A percentile compares a stretch with the other conserved stretches of the same genome.
phyloP scores from a whole-genome alignment of 2,329 filamentous ascomycete species.

The Aspergillus tubingensis region DNA sequence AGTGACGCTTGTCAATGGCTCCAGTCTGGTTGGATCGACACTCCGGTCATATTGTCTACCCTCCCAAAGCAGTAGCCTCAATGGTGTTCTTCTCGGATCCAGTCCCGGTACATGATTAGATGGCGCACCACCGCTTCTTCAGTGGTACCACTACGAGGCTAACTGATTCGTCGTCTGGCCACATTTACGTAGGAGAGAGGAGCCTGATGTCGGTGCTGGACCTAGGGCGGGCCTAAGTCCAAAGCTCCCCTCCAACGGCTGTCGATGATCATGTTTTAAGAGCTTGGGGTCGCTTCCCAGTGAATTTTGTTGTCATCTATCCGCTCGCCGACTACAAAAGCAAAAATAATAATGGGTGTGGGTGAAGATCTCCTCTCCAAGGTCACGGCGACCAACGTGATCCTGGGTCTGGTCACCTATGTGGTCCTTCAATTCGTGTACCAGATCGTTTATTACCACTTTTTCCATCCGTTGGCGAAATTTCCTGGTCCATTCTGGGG shows the following conservation, averaged over 20 bases:
- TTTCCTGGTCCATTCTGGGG: constrained; percentile 51
- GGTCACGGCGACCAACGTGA: constrained; percentile 29
- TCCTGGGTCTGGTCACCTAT: constrained; percentile 28
- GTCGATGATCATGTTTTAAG: not conserved
- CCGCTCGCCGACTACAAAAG: constrained; percentile 10
- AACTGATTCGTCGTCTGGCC: not conserved
- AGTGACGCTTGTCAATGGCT: not conserved
- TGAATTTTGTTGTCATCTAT: not conserved
- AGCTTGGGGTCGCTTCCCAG: not conserved
- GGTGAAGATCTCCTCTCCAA: constrained; percentile 27
- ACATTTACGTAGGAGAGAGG: not conserved
- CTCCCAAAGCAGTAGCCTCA: not conserved
- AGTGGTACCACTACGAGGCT: not conserved
- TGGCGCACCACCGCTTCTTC: not conserved
- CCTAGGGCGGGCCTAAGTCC: not conserved
- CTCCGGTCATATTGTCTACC: not conserved
- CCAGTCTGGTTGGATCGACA: constrained; percentile 1
- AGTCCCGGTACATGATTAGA: not conserved
- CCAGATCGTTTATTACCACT: constrained; percentile 47
- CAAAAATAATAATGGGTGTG: constrained; percentile 27
- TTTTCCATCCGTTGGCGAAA: constrained; percentile 53
- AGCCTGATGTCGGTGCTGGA: not conserved
- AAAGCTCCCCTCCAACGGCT: not conserved
- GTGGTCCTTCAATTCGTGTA: constrained; percentile 27
- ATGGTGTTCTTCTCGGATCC: not conserved